Base-by-base conservation (phyloP, 306 rosid genomes). In the Boehmeria nivea region DNA sequence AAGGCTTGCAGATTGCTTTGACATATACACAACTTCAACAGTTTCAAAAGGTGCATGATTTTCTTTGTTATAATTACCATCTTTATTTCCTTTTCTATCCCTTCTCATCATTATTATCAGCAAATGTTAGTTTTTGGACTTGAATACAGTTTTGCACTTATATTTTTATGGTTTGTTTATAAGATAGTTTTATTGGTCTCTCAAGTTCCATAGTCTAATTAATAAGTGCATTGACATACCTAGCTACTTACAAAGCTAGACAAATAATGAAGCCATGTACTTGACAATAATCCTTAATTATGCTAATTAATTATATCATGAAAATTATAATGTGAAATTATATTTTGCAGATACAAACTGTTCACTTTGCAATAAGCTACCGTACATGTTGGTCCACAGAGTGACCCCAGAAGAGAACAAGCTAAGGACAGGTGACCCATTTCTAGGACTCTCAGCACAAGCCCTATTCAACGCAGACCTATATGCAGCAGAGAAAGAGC, bases 1-100 rank as follows among this genome's bases (percentile, higher is more conserved):
- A n/a, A 72, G 85, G 67, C 75, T 62, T 49, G 89, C 81, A 1
- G 89, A 78, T 61, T 82, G 85, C 54, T 76, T 78, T 61, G 74
- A 73, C 59, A 44, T 67, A 15, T 67, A 67, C 58, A 20, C 5
- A 38, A 39, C 51, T 50, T 51, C 75, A 38, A 18, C 67, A 6
- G 38, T 33, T 17, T 33, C 27, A 14, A 44, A 59, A 25, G 76
- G 85, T 72, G 19, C 19, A 50, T n/a, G n/a, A n/a, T n/a, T n/a
- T n/a, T n/a, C n/a, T n/a, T n/a, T n/a, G n/a, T n/a, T 12, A 27
- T 50, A 11, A 16, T 14, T 13, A 22, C 26, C 11, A 3, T 11
- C 16, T 24, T 25, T 24, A 3, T 24, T 2, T 24, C 8, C 21
- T 8, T 50, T 25, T 50, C 12, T 20, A 8, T 43, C 17, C 1